phyloP scores from a whole-genome alignment of 495 filamentous ascomycete species.

The Astrothelium subdiscretum region DNA sequence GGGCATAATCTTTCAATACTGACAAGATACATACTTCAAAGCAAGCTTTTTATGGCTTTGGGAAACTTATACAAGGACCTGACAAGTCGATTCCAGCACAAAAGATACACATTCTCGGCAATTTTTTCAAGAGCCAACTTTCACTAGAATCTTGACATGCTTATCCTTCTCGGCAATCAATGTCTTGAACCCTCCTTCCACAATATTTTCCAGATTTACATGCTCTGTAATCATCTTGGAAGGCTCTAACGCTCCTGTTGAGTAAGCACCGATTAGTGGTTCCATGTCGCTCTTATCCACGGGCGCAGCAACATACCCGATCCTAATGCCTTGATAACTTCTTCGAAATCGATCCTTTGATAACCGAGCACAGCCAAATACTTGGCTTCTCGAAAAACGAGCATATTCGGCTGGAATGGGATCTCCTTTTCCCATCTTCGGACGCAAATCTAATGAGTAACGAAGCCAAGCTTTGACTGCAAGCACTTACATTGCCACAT shows the following conservation, averaged over 20 bases:
- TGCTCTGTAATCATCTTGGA: conserved; percentile 25
- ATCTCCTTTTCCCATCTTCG: conserved; percentile 23
- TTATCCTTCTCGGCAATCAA: conserved; percentile 29
- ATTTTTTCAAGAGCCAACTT: conserved; percentile 5
- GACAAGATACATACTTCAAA: too few species aligned
- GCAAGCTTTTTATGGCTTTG: too few species aligned
- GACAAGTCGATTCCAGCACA: too few species aligned
- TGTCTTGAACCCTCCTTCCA: conserved; percentile 22
- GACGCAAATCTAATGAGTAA: not conserved
- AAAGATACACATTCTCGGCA: too few species aligned
- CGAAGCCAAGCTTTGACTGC: not conserved
- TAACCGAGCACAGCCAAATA: conserved; percentile 25
- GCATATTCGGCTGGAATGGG: conserved; percentile 25
- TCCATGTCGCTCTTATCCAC: too few species aligned
- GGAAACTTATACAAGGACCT: too few species aligned
- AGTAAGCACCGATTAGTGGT: conserved; percentile 2
- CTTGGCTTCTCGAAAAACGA: conserved; percentile 24
- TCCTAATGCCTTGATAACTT: conserved; percentile 22
- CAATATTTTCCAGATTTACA: conserved; percentile 25
- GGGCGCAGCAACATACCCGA: conserved; percentile 13
- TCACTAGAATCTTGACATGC: conserved; percentile 31
- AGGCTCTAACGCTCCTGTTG: conserved; percentile 20
- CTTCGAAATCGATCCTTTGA: conserved; percentile 25
- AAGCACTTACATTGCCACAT: conserved; percentile 19
- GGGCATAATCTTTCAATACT: too few species aligned